Evolutionary conservation across 768 basidiomycete species (phyloP), one percentile per base, ranked within the genome.

Genomic region (Glaciozyma martinii): DNA sequence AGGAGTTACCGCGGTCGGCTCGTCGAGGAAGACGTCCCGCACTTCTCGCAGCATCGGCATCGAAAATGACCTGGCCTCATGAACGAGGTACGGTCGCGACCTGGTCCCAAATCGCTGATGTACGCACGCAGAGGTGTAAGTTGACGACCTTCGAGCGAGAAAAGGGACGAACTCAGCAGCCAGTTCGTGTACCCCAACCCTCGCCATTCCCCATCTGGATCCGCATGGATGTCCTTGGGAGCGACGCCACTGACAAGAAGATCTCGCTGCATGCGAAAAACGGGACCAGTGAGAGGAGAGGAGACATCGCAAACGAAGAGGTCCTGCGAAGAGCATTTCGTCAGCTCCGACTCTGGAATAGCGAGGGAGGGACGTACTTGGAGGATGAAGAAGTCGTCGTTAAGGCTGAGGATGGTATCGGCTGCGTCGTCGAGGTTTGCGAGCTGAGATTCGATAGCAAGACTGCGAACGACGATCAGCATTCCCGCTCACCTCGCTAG

Each of bases 371-470:
- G n/a, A 18, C 63, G 15, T 46, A 68, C 67, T 9, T 21, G 19
- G 37, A 62, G 56, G 15, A 80, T 67, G 70, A 77, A 80, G 60
- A 78, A 77, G 68, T 80, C 80, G 68, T 80, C 79, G 65, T 80
- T 80, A 72, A 71, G 61, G 50, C 68, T 65, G 5, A 71, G 30
- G 1, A 61, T 53, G 9, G 52, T 62, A 15, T 42, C 27, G 2
- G 63, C 53, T 21, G 66, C 30, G 13, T 54, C 54, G 1, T n/a
- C 42, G 27, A 74, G 42, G 52, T 67, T 71, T 40, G 61, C 32
- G 12, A 74, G 49, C 33, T 66, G 70, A 5, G 67, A 58, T 49
- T 74, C 74, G 59, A 73, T 67, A 1, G 71, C 71, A 29, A 72
- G 67, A n/a, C 63, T 65, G 67, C 23, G 10, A 29, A 27, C 13